Evolutionary conservation across 1,284 basidiomycete genomes (phyloP).

Genomic region (Irpex sp.): DNA sequence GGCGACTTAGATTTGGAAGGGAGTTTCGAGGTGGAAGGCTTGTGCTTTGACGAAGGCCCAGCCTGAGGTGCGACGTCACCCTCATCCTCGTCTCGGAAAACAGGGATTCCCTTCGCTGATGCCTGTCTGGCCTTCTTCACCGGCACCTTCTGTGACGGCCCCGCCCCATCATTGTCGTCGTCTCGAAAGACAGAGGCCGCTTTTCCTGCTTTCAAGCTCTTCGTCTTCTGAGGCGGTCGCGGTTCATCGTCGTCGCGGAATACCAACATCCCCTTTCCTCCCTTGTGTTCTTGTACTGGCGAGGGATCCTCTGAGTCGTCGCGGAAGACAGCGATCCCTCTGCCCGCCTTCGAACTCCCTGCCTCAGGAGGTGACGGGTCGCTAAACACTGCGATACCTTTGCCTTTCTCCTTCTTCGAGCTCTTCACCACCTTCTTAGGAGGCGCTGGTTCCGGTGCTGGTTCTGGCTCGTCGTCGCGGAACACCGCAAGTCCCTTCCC

Average conservation of each 20-base stretch:
- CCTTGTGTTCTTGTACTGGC: constrained; percentile 10
- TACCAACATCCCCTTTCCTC: background rate
- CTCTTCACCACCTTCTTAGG: background rate
- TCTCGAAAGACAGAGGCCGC: constrained; percentile 12
- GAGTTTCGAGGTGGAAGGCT: constrained; percentile 16
- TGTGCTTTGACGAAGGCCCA: constrained; percentile 12
- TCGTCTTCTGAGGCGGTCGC: constrained; percentile 2
- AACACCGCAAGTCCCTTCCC: background rate
- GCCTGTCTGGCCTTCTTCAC: too few relatives aligned
- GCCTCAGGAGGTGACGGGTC: background rate
- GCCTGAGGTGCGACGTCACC: background rate
- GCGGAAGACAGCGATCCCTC: constrained; percentile 4
- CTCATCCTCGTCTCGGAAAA: constrained; percentile 17
- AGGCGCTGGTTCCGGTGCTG: too few relatives aligned
- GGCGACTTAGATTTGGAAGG: constrained; percentile 18
- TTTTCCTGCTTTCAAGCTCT: constrained; percentile 5
- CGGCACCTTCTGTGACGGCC: too few relatives aligned
- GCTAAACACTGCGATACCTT: background rate
- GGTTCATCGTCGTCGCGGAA: constrained; percentile 3
- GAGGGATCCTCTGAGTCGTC: constrained; percentile 15
- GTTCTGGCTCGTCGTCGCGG: background rate
- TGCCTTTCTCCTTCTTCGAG: background rate
- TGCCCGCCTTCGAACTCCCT: background rate
- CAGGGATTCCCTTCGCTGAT: background rate
- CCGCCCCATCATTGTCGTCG: constrained; percentile 10